phyloP scores from a whole-genome alignment of 2,329 filamentous ascomycete genomes.

The Sarocladium kiliense region DNA sequence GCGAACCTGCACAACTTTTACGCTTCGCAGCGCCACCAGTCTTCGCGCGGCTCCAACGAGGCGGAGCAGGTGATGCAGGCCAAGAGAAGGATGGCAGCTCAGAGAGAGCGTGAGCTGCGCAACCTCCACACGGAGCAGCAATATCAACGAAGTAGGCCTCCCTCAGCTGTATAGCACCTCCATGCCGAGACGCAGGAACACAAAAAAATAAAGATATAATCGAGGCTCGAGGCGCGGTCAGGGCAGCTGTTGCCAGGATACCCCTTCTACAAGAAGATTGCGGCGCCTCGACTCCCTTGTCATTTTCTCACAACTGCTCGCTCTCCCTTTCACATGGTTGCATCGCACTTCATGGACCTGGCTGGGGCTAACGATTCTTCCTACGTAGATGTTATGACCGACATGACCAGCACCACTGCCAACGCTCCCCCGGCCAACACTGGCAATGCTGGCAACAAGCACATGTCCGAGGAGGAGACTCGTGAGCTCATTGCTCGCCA shows the following conservation, averaged over 20 bases:
- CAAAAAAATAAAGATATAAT: conserved; percentile 30
- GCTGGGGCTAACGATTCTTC: conserved; percentile 31
- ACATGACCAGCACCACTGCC: conserved; percentile 23
- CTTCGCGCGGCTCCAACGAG: conserved; percentile 77
- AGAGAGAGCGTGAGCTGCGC: conserved; percentile 96
- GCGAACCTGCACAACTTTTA: conserved; percentile 89
- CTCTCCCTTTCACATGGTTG: not conserved
- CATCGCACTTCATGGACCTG: not conserved
- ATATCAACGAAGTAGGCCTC: conserved; percentile 97
- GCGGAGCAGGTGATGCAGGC: conserved; percentile 98
- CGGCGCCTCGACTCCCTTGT: conserved; percentile 11
- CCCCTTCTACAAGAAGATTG: conserved; percentile 13
- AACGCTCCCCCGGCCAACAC: conserved; percentile 4
- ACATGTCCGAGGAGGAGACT: conserved; percentile 91
- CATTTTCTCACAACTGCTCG: conserved; percentile 11
- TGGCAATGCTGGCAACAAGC: conserved; percentile 54
- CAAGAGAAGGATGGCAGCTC: conserved; percentile 98
- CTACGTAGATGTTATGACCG: conserved; percentile 46
- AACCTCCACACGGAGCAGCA: conserved; percentile 99
- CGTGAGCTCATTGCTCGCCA: conserved; percentile 94
- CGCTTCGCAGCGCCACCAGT: conserved; percentile 86
- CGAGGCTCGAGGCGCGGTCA: conserved; percentile 8
- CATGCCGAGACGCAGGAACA: conserved; percentile 29
- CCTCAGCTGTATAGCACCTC: conserved; percentile 65
- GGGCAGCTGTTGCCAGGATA: conserved; percentile 8